Conservation (phyloP, 768 basidiomycete genomes). For the Kwoniella botswanensis region DNA sequence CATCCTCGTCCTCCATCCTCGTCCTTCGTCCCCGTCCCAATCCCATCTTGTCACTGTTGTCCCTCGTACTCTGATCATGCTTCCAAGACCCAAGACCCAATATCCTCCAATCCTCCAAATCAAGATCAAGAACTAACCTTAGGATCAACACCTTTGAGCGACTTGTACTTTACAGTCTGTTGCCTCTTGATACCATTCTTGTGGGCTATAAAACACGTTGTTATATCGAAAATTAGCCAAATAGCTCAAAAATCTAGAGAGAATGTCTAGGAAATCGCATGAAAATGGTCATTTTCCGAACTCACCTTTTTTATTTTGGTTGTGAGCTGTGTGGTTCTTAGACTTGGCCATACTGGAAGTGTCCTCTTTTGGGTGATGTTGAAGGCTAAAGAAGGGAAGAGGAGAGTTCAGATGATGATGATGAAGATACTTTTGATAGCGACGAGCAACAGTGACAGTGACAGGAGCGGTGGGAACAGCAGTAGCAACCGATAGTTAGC, state of each 20-base stretch:
- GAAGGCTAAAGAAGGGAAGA: constrained; percentile 15
- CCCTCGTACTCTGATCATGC: not conserved
- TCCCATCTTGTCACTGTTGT: no score
- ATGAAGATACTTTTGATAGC: constrained; percentile 13
- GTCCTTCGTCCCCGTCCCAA: no score
- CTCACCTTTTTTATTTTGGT: constrained; percentile 80
- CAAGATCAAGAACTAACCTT: constrained; percentile 46
- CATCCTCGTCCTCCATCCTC: no score
- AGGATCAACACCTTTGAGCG: constrained; percentile 72
- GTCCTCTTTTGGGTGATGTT: constrained; percentile 6
- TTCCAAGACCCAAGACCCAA: not conserved
- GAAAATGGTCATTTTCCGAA: no score
- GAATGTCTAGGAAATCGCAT: no score
- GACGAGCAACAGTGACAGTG: not conserved
- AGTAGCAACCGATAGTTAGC: no score
- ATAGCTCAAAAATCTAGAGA: no score
- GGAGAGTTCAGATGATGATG: not conserved
- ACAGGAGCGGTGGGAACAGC: no score
- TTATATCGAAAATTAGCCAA: no score
- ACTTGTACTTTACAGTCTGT: constrained; percentile 72
- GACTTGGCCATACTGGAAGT: constrained; percentile 96
- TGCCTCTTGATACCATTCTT: constrained; percentile 95
- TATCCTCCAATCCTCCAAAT: not conserved
- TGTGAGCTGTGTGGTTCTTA: constrained; percentile 81
- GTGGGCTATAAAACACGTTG: constrained; percentile 65